A percentile compares a stretch with the other conserved stretches of the same genome.
phyloP scores from a whole-genome alignment of 768 basidiomycete species.

The Phylloporus rhodoxanthus region DNA sequence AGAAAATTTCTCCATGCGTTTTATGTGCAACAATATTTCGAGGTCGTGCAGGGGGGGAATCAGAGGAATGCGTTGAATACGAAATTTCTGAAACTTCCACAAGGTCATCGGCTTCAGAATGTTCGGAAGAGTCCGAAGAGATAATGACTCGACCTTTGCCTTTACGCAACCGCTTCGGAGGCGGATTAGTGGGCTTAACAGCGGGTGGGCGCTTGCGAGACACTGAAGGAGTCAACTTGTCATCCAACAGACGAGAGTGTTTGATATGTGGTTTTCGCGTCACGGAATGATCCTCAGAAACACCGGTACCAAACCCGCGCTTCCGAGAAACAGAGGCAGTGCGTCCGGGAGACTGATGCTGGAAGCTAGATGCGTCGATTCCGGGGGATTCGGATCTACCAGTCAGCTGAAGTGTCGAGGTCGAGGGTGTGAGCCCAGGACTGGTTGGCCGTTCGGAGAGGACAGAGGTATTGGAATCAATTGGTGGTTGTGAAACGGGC shows the following conservation, averaged over 20 bases:
- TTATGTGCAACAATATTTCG: constrained; percentile 13
- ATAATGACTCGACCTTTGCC: constrained; percentile 23
- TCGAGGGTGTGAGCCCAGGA: constrained; percentile 1
- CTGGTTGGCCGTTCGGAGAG: constrained; percentile 5
- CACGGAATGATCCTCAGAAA: constrained; percentile 6
- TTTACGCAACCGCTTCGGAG: constrained; percentile 22
- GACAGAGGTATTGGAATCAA: not conserved
- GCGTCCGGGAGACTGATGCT: not conserved
- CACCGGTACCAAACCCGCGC: constrained; percentile 1
- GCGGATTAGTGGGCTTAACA: constrained; percentile 15
- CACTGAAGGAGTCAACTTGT: constrained; percentile 5
- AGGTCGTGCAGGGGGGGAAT: constrained; percentile 12
- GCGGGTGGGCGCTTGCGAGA: constrained; percentile 22
- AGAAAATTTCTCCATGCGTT: constrained; percentile 38
- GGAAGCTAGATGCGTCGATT: not conserved
- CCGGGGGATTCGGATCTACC: not conserved
- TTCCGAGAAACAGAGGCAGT: constrained; percentile 3
- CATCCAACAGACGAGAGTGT: constrained; percentile 1
- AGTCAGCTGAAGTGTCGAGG: not conserved
- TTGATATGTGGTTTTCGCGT: constrained; percentile 6
- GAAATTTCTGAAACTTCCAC: constrained; percentile 6
- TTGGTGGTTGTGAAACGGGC: constrained; percentile 12
- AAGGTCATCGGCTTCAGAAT: constrained; percentile 14
- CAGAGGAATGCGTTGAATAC: constrained; percentile 9
- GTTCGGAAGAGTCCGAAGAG: constrained; percentile 15